Percentiles rank a stretch among this genome's conserved stretches.
Evolutionary conservation across 148 eudicot genomes (phyloP).

Genomic region (Cornus kousa): DNA sequence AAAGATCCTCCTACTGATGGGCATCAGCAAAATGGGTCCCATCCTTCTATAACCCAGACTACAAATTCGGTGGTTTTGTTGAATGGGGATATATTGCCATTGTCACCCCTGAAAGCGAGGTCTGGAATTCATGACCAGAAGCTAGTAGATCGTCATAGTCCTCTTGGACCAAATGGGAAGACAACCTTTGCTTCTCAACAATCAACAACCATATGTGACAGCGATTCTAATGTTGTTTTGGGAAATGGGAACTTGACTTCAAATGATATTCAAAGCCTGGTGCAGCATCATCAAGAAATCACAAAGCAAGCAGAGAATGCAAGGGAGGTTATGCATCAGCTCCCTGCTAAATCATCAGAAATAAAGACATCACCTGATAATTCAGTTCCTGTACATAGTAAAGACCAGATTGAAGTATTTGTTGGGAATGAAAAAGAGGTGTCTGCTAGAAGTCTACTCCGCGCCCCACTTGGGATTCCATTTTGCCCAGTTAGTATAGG

Average conservation of each 20-base stretch:
- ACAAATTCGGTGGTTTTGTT: slow-evolving; percentile 30
- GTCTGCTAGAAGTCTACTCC: slow-evolving; percentile 28
- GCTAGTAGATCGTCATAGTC: slow-evolving; percentile 28
- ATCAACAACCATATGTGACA: slow-evolving; percentile 15
- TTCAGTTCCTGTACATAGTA: slow-evolving; percentile 23
- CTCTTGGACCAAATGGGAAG: slow-evolving; percentile 38
- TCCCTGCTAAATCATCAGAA: slow-evolving; percentile 5
- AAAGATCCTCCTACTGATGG: slow-evolving; percentile 31
- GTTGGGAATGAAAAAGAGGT: slow-evolving; percentile 28
- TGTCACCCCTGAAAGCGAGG: slow-evolving; percentile 35
- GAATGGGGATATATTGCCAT: slow-evolving; percentile 45
- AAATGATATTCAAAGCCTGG: slow-evolving; percentile 25
- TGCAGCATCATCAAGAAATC: slow-evolving; percentile 47
- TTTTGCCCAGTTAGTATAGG: slow-evolving; percentile 37
- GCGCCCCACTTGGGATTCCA: slow-evolving; percentile 51
- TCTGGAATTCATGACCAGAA: slow-evolving; percentile 28
- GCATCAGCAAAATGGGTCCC: slow-evolving; percentile 32
- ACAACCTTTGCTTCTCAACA: slow-evolving; percentile 31
- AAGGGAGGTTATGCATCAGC: slow-evolving; percentile 14
- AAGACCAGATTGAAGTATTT: slow-evolving; percentile 20
- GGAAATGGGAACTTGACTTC: slow-evolving; percentile 40
- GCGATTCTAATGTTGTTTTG: slow-evolving; percentile 21
- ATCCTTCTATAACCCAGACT: slow-evolving; percentile 14
- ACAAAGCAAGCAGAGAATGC: slow-evolving; percentile 31
- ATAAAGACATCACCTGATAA: slow-evolving; percentile 21